A percentile compares a stretch with the other conserved stretches of the same genome.
Conservation (phyloP, 768 basidiomycete species). For the Podaxis sp. region DNA sequence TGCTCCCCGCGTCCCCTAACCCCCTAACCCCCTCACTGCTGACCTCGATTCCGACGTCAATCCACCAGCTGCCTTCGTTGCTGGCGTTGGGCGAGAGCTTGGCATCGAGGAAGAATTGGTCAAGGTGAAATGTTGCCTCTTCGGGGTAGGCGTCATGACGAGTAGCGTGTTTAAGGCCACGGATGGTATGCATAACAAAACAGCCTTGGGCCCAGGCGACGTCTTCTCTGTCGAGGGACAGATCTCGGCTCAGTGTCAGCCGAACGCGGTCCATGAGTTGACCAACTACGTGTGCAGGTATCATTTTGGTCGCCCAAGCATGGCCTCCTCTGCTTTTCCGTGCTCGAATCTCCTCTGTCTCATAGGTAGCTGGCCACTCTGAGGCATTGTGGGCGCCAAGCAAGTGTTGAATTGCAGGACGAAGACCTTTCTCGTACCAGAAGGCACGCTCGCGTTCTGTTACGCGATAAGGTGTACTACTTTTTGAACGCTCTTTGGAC, state of each 20-base stretch:
- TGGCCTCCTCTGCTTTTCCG: constrained; percentile 18
- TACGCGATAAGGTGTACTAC: constrained; percentile 1
- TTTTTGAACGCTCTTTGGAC: neutral
- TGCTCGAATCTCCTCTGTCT: constrained; percentile 24
- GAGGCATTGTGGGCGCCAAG: neutral
- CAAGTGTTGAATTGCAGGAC: constrained; percentile 21
- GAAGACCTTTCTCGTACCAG: constrained; percentile 25
- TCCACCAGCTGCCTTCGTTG: constrained; percentile 18
- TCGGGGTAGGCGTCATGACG: neutral
- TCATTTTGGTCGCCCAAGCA: constrained; percentile 20
- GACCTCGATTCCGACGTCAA: constrained; percentile 25
- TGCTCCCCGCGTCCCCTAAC: too few relatives aligned
- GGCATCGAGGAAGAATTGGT: constrained; percentile 1
- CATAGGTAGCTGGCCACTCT: constrained; percentile 28
- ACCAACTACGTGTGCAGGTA: constrained; percentile 14
- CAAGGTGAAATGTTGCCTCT: neutral
- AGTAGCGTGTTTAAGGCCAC: constrained; percentile 14
- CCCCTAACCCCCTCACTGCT: neutral
- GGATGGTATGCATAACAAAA: constrained; percentile 15
- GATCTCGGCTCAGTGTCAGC: too few relatives aligned
- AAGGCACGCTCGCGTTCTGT: constrained; percentile 7
- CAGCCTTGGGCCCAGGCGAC: constrained; percentile 6
- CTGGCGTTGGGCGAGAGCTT: neutral
- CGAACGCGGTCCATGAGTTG: too few relatives aligned
- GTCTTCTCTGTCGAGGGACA: neutral